Evolutionary conservation across 305 asterid genomes (phyloP), one percentile per base, ranked within the genome.

Genomic region (Salvia sclarea): DNA sequence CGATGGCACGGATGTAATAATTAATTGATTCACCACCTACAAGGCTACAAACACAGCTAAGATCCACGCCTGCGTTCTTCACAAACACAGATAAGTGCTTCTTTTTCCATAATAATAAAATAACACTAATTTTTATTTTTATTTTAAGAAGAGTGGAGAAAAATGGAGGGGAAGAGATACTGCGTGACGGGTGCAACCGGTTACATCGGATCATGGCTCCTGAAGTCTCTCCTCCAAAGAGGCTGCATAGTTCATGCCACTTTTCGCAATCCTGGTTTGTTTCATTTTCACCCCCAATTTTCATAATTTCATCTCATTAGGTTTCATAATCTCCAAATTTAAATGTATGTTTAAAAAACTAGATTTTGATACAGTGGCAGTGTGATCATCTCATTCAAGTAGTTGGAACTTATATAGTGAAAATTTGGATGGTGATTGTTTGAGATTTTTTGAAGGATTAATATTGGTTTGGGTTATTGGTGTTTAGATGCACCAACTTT

Each of bases 141-240:
- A n/a, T n/a, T n/a, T n/a, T n/a, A n/a, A n/a, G 1, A 35, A 38
- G 43, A 38, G 43, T 0, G 11, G 8, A 59, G 20, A 64, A 44
- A 55, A 71, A 50, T 17, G 76, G 73, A 76, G 43, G 48, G 18
- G 74, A 78, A 57, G 55, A 78, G 75, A 3, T 91, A 85, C 77
- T 91, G 96, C 69, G 97, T 91, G 37, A 91, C 97, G 2, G 97
- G 97, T 49, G 90, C 86, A 52, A 78, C 89, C 1, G 96, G 94
- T 37, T 92, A 79, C 82, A 78, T 92, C 6, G 98, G 96, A 24
- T 84, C 98, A 50, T 92, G 95, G 95, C 86, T 92, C 28, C 86
- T 89, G 11, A 89, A 73, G 16, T 84, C 92, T 78, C 96, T 92
- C 66, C 87, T 89, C 13, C 70, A 66, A 24, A 77, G 70, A 17